A percentile compares a stretch with the other conserved stretches of the same genome.
phyloP scores from a whole-genome alignment of 495 filamentous ascomycete genomes.

The Apodospora peruviana region DNA sequence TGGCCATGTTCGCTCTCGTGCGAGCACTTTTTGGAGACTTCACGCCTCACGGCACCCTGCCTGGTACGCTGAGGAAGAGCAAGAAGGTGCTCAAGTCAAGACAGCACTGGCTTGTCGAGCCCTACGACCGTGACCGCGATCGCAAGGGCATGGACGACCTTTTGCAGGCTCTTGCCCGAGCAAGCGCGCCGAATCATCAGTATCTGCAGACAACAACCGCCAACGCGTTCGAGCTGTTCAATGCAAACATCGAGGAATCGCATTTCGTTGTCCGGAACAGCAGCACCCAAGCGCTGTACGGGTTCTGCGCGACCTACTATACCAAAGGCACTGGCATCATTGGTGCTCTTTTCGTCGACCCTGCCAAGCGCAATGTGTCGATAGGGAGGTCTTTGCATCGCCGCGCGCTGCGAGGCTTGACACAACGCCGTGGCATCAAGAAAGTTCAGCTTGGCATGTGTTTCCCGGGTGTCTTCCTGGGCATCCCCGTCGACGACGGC shows the following conservation, averaged over 20 bases:
- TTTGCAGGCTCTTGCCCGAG: slow-evolving; percentile 55
- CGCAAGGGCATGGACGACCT: slow-evolving; percentile 61
- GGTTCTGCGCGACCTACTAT: slow-evolving; percentile 83
- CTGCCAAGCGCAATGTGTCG: slow-evolving; percentile 72
- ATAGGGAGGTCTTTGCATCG: slow-evolving; percentile 82
- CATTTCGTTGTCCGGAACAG: slow-evolving; percentile 91
- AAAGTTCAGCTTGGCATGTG: slow-evolving; percentile 74
- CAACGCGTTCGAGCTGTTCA: slow-evolving; percentile 66
- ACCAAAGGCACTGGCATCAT: slow-evolving; percentile 71
- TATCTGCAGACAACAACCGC: slow-evolving; percentile 61
- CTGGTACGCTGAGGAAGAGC: slow-evolving; percentile 76
- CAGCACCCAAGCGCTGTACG: slow-evolving; percentile 79
- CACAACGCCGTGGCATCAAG: slow-evolving; percentile 59
- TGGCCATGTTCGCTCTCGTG: slow-evolving; percentile 74
- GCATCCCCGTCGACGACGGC: slow-evolving; percentile 58
- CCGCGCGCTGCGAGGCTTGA: slow-evolving; percentile 64
- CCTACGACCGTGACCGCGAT: slow-evolving; percentile 74
- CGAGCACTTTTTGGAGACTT: slow-evolving; percentile 76
- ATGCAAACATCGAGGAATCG: slow-evolving; percentile 62
- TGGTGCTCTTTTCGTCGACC: slow-evolving; percentile 78
- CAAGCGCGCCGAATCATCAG: slow-evolving; percentile 51
- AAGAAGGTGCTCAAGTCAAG: slow-evolving; percentile 73
- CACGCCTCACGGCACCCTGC: slow-evolving; percentile 63
- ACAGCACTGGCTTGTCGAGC: slow-evolving; percentile 87
- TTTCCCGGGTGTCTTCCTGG: slow-evolving; percentile 72